Conservation (phyloP, 2,329 filamentous ascomycete genomes). For the Penicillium capsulatum region DNA sequence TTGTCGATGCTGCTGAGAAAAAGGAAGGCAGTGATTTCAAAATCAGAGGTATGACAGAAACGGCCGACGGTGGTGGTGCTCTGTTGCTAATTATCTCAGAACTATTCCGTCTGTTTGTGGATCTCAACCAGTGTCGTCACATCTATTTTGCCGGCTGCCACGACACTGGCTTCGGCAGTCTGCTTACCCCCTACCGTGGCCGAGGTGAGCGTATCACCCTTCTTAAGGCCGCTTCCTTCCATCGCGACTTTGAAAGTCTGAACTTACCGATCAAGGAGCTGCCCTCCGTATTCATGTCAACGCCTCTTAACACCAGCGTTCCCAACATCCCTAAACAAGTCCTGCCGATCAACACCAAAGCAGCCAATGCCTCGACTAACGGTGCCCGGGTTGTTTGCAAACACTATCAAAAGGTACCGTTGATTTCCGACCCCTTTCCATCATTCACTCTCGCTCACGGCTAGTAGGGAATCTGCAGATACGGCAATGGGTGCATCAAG, state of each 20-base stretch:
- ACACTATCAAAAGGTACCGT: conserved; percentile 32
- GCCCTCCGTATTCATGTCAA: conserved; percentile 50
- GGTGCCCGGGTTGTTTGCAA: conserved; percentile 25
- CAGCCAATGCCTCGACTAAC: conserved; percentile 5
- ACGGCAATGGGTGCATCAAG: conserved; percentile 30
- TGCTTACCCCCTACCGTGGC: conserved; percentile 52
- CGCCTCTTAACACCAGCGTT: conserved; percentile 27
- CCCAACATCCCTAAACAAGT: neutral
- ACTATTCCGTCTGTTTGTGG: conserved; percentile 48
- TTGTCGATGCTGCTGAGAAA: conserved; percentile 58
- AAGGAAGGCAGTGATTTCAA: conserved; percentile 60
- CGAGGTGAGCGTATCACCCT: conserved; percentile 53
- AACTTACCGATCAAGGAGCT: conserved; percentile 51
- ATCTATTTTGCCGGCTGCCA: conserved; percentile 63
- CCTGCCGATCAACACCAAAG: conserved; percentile 8
- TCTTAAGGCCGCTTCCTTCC: conserved; percentile 50
- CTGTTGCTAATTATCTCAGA: conserved; percentile 20
- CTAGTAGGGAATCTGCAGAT: conserved; percentile 32
- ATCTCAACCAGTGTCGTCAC: conserved; percentile 60
- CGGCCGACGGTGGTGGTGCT: too few species aligned
- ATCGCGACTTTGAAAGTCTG: conserved; percentile 52
- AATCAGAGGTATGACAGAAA: conserved; percentile 46
- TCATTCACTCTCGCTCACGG: conserved; percentile 3
- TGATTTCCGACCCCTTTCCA: too few species aligned
- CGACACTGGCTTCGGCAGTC: conserved; percentile 55